These are phyloP conservation scores for Gilbertella persicaria DNA, from an alignment of 371 early-diverging fungal species.

Conservation along the genomic window DNA sequence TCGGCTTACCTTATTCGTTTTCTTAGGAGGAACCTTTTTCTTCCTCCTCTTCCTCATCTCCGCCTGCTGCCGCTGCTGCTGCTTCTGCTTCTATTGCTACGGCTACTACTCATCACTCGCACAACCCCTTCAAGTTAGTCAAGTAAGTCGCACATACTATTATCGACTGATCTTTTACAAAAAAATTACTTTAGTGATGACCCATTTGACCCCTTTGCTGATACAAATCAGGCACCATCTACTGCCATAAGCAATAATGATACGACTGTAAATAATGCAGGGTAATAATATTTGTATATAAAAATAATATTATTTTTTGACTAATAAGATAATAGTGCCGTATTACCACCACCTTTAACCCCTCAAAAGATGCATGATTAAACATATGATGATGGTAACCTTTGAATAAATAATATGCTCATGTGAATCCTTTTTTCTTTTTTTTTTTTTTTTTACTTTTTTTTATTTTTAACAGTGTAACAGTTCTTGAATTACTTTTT, in stretches of 20 bases:
- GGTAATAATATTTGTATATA: slow-evolving; percentile 24
- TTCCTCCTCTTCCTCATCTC: slow-evolving; percentile 4
- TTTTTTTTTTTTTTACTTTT: neutral
- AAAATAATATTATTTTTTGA: slow-evolving; percentile 1
- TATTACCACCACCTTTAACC: slow-evolving; percentile 43
- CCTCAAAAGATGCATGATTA: slow-evolving; percentile 44
- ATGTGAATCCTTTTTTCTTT: neutral
- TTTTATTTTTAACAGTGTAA: slow-evolving; percentile 6
- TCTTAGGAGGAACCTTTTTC: slow-evolving; percentile 5
- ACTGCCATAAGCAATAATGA: neutral
- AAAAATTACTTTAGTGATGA: slow-evolving; percentile 8
- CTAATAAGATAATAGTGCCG: neutral
- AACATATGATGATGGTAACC: slow-evolving; percentile 13
- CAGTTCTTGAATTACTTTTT: neutral
- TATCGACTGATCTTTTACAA: neutral
- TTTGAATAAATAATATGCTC: neutral
- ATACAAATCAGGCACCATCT: slow-evolving; percentile 21
- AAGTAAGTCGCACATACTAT: neutral
- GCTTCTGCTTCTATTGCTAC: neutral
- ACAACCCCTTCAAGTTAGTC: neutral
- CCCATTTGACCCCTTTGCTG: slow-evolving; percentile 51
- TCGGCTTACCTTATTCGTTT: neutral
- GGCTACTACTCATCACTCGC: neutral
- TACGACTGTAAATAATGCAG: slow-evolving; percentile 23
- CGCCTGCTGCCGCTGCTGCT: slow-evolving; percentile 1